Conservation (phyloP, 768 basidiomycete species). For the Podaxis pistillaris region DNA sequence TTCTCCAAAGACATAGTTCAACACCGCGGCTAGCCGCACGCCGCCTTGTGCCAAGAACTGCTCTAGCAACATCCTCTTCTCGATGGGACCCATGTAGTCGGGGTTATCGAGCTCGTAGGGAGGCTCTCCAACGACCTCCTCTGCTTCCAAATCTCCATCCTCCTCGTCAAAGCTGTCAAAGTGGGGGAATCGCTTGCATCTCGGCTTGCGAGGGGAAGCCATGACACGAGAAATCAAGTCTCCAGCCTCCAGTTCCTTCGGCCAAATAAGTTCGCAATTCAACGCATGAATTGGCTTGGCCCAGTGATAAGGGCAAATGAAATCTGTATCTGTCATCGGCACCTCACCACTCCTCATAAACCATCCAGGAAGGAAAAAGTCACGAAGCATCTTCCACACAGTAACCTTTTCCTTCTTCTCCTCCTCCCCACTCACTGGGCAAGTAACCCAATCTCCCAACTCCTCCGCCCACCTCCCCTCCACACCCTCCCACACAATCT, state of each 20-base stretch:
- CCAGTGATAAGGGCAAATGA: constrained; percentile 80
- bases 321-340: constrained; percentile 25
- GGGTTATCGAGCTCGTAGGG: constrained; percentile 70
- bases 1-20: constrained; percentile 69
- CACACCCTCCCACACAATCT: constrained; percentile 6
- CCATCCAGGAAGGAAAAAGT: constrained; percentile 13
- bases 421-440: constrained; percentile 1
- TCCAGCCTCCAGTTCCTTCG: constrained; percentile 54
- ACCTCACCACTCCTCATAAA: constrained; percentile 20
- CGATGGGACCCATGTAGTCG: constrained; percentile 70
- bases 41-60: constrained; percentile 81
- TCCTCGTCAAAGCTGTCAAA: not conserved
- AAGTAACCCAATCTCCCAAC: constrained; percentile 12
- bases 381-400: not conserved
- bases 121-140: constrained; percentile 21
- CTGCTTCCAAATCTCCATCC: not conserved
- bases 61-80: constrained; percentile 70
- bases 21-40: constrained; percentile 74
- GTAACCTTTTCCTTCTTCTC: not conserved
- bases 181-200: constrained; percentile 7
- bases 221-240: constrained; percentile 11
- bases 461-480: constrained; percentile 9
- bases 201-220: not conserved
- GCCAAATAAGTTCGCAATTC: constrained; percentile 86
- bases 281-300: constrained; percentile 67